phyloP scores from a whole-genome alignment of 495 filamentous ascomycete genomes.

The Bryoglossum gracile region DNA sequence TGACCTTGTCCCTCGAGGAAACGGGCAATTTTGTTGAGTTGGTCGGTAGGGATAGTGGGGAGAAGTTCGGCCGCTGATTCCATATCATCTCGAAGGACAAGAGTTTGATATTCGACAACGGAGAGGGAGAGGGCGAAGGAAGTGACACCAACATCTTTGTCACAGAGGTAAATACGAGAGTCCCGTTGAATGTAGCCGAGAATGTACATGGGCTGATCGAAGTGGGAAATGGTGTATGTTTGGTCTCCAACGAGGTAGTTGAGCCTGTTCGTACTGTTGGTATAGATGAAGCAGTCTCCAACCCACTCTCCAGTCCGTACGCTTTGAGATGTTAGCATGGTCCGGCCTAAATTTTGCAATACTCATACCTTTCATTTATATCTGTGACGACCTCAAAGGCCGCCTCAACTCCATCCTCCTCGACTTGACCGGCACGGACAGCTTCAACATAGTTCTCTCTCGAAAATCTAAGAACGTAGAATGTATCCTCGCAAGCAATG shows the following conservation, averaged over 20 bases:
- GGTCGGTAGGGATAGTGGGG: slow-evolving; percentile 71
- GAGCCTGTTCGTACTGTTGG: slow-evolving; percentile 89
- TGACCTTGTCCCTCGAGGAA: slow-evolving; percentile 97
- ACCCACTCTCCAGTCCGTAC: slow-evolving; percentile 97
- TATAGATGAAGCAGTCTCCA: slow-evolving; percentile 98
- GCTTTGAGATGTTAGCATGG: slow-evolving; percentile 30
- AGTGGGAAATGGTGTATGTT: slow-evolving; percentile 97
- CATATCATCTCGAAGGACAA: slow-evolving; percentile 92
- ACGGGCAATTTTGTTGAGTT: slow-evolving; percentile 94
- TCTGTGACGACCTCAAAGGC: slow-evolving; percentile 94
- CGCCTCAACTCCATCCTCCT: slow-evolving; percentile 96
- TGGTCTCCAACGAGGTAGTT: slow-evolving; percentile 98
- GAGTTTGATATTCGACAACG: slow-evolving; percentile 96
- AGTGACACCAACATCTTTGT: slow-evolving; percentile 88
- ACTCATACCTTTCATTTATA: slow-evolving; percentile 71
- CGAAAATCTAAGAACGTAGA: slow-evolving; percentile 88
- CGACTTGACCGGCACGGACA: slow-evolving; percentile 68
- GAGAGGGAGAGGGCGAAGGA: slow-evolving; percentile 87
- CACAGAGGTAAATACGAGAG: slow-evolving; percentile 83
- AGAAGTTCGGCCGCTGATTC: slow-evolving; percentile 84
- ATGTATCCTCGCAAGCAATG: slow-evolving; percentile 90
- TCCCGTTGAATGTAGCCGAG: slow-evolving; percentile 94
- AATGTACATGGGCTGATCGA: slow-evolving; percentile 90
- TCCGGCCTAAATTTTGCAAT: neutral
- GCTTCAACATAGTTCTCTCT: slow-evolving; percentile 80